A percentile compares a stretch with the other conserved stretches of the same genome.
These are phyloP conservation scores for Paulownia fortunei DNA, from an alignment of 257 asterid genomes.

Conservation along the genomic window DNA sequence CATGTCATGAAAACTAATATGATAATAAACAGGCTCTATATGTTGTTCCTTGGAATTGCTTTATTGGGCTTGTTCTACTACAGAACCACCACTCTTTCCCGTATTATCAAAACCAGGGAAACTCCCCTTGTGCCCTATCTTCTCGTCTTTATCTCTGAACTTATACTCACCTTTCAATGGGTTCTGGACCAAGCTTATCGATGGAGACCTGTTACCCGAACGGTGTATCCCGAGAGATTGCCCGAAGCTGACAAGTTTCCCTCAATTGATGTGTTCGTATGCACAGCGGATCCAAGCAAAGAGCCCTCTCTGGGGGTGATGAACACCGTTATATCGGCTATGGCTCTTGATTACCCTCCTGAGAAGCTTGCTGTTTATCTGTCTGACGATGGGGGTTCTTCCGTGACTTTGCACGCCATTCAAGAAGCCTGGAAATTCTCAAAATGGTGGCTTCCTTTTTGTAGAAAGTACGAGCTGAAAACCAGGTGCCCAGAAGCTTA, in stretches of 20 bases:
- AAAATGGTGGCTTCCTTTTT: conserved; percentile 47
- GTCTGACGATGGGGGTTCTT: conserved; percentile 52
- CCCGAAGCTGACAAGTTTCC: conserved; percentile 45
- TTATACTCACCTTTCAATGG: conserved; percentile 38
- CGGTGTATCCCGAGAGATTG: conserved; percentile 38
- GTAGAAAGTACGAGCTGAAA: conserved; percentile 39
- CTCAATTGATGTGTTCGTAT: conserved; percentile 43
- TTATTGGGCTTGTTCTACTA: conserved; percentile 43
- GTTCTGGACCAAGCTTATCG: conserved; percentile 34
- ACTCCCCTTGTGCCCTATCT: conserved; percentile 34
- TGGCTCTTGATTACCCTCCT: conserved; percentile 53
- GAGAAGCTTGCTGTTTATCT: conserved; percentile 51
- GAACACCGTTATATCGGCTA: conserved; percentile 54
- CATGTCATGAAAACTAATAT: conserved; percentile 32
- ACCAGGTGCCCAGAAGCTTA: conserved; percentile 48
- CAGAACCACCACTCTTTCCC: conserved; percentile 34
- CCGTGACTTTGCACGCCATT: conserved; percentile 40
- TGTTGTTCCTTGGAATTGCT: conserved; percentile 36
- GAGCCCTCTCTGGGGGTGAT: conserved; percentile 57
- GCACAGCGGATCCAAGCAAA: conserved; percentile 52
- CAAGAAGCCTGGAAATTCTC: conserved; percentile 47
- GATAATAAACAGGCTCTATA: conserved; percentile 41
- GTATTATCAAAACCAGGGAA: background rate
- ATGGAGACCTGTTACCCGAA: conserved; percentile 39
- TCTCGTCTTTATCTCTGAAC: conserved; percentile 41